Evolutionary conservation across 805 yeast species (phyloP), one percentile per base, ranked within the genome.

Genomic region (Lachancea meyersii): DNA sequence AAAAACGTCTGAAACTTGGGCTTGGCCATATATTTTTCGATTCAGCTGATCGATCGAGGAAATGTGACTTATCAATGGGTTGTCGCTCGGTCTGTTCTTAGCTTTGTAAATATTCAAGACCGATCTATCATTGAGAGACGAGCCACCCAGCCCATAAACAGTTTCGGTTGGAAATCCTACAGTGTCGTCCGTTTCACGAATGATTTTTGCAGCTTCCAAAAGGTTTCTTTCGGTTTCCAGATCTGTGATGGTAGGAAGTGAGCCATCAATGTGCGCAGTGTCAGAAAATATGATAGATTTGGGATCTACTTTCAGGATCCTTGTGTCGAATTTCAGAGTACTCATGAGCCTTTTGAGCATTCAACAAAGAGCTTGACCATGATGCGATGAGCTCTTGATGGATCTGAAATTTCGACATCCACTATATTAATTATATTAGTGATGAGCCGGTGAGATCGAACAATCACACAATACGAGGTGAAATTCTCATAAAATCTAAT

Each of bases 81-180:
- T 93, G 63, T 93, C 98, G 5, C 94, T 79, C 0, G 98, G 98
- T 49, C 98, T 72, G 58, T 88, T 87, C 55, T 93, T 93, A 21
- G 97, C 97, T 20, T 63, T 70, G 61, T 88, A 93, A 8, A 93
- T 93, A 35, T 80, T 76, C 45, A 64, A 60, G 2, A 89, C 96
- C 0, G 94, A 75, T 4, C 75, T 77, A 41, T 87, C 87, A 41
- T 70, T 72, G 38, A 86, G 67, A 0, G 95, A 85, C 3, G 89
- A 82, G 1, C 93, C 98, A 0, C 96, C 98, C 1, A 93, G 71
- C 0, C 98, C 98, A 61, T 93, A 93, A 0, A 93, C 98, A 0
- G 98, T 93, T 58, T 93, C 98, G 0, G 98, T 86, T 1, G 98
- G 98, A 54, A 93, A 89, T 0, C 91, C 97, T 11, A 93, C 88